Percentiles rank a stretch among this genome's conserved stretches.
These are phyloP conservation scores for Claviceps humidiphila DNA, from an alignment of 2,329 filamentous ascomycete genomes.

Conservation along the genomic window DNA sequence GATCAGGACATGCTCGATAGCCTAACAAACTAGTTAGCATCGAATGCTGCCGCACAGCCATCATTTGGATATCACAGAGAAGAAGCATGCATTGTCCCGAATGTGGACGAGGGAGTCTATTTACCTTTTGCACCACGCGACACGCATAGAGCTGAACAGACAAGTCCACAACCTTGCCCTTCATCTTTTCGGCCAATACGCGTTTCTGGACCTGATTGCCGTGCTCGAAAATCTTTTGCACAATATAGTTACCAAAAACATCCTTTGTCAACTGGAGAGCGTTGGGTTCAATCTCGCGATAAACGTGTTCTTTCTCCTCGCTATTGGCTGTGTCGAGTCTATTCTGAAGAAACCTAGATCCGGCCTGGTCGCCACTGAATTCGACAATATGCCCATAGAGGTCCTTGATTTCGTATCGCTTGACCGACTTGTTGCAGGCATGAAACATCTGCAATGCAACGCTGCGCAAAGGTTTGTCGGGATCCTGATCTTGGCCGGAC, in stretches of 20 bases:
- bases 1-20: slow-evolving; percentile 78
- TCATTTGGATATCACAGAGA: background rate
- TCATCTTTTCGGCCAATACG: slow-evolving; percentile 74
- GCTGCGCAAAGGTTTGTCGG: slow-evolving; percentile 52
- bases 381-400: slow-evolving; percentile 82
- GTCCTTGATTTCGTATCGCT: slow-evolving; percentile 72
- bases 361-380: slow-evolving; percentile 91
- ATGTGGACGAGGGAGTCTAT: background rate
- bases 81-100: background rate
- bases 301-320: slow-evolving; percentile 86
- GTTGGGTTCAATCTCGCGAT: slow-evolving; percentile 75
- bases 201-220: slow-evolving; percentile 90
- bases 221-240: slow-evolving; percentile 95
- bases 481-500: slow-evolving; percentile 41
- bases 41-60: too few relatives aligned
- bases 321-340: slow-evolving; percentile 89
- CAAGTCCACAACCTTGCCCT: slow-evolving; percentile 64
- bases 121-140: slow-evolving; percentile 84
- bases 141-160: slow-evolving; percentile 88
- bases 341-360: slow-evolving; percentile 87
- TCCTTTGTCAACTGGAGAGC: slow-evolving; percentile 85
- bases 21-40: slow-evolving; percentile 32
- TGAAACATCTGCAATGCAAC: slow-evolving; percentile 69
- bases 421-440: slow-evolving; percentile 55
- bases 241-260: slow-evolving; percentile 95